Conservation (phyloP, 768 basidiomycete genomes). For the Naganishia onofrii region DNA sequence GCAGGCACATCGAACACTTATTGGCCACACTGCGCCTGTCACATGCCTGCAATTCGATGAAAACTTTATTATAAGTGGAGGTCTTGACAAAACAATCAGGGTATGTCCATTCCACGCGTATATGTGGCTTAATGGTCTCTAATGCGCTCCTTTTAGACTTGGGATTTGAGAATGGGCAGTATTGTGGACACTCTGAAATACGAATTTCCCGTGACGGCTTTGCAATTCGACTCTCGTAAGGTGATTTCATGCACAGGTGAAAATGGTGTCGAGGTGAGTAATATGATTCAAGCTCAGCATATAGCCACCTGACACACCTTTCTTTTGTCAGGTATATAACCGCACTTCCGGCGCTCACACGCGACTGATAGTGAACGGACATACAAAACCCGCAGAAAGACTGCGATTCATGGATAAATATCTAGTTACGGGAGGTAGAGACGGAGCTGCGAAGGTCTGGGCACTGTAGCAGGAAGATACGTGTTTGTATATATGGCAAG, state of each 20-base stretch:
- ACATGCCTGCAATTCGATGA: constrained; percentile 96
- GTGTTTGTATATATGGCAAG: not conserved
- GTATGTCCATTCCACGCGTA: constrained; percentile 56
- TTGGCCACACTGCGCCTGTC: constrained; percentile 89
- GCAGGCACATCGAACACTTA: constrained; percentile 85
- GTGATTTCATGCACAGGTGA: constrained; percentile 88
- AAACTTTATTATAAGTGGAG: constrained; percentile 84
- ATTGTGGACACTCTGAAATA: constrained; percentile 85
- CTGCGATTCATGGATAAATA: constrained; percentile 96
- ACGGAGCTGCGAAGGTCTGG: constrained; percentile 86
- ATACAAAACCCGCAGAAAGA: constrained; percentile 79
- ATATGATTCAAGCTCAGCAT: constrained; percentile 54
- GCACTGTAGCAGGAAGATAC: constrained; percentile 60
- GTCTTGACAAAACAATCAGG: constrained; percentile 86
- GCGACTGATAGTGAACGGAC: constrained; percentile 83
- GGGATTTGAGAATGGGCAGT: constrained; percentile 90
- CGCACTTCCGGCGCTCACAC: constrained; percentile 88
- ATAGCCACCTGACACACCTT: not conserved
- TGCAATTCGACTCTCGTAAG: constrained; percentile 94
- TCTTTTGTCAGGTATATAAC: constrained; percentile 66
- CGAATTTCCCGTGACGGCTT: constrained; percentile 80
- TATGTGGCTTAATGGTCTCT: constrained; percentile 9
- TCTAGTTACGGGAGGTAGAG: constrained; percentile 82
- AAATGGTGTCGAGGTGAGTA: constrained; percentile 70
- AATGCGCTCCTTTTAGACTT: constrained; percentile 65